A percentile compares a stretch with the other conserved stretches of the same genome.
These are phyloP conservation scores for Phylloporus scabripes DNA, from an alignment of 768 basidiomycete genomes.

Conservation along the genomic window DNA sequence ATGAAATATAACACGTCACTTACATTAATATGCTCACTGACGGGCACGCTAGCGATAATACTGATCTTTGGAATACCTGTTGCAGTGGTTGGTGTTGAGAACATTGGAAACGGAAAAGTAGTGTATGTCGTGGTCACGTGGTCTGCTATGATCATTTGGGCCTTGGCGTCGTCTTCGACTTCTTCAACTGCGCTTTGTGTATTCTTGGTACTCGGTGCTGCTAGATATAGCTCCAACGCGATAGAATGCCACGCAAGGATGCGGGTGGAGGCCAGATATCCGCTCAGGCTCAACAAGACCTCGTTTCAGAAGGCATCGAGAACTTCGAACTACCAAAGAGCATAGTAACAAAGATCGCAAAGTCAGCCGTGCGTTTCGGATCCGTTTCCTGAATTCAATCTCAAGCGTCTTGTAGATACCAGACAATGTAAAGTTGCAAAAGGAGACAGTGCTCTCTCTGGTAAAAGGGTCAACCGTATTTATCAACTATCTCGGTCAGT, in stretches of 20 bases:
- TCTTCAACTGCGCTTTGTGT: too few relatives aligned
- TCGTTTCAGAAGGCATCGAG: conserved; percentile 80
- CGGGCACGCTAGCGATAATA: background rate
- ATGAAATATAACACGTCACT: background rate
- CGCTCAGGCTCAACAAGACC: conserved; percentile 75
- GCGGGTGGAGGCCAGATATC: conserved; percentile 47
- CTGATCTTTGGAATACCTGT: background rate
- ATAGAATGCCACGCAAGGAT: conserved; percentile 68
- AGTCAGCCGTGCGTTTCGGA: conserved; percentile 60
- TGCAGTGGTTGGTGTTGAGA: too few relatives aligned
- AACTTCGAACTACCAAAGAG: conserved; percentile 85
- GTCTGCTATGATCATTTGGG: background rate
- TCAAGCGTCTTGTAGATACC: conserved; percentile 55
- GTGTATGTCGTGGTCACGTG: conserved; percentile 4
- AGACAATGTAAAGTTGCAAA: conserved; percentile 80
- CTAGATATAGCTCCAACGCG: background rate
- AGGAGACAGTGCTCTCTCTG: conserved; percentile 81
- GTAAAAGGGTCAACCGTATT: conserved; percentile 91
- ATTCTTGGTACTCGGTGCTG: background rate
- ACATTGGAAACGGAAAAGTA: too few relatives aligned
- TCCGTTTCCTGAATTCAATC: background rate
- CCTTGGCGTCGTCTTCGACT: too few relatives aligned
- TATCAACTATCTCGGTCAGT: conserved; percentile 85
- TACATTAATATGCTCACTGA: background rate
- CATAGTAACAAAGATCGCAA: conserved; percentile 79